These are phyloP conservation scores for Baorangia bicolor DNA, from an alignment of 768 basidiomycete species.

Conservation along the genomic window DNA sequence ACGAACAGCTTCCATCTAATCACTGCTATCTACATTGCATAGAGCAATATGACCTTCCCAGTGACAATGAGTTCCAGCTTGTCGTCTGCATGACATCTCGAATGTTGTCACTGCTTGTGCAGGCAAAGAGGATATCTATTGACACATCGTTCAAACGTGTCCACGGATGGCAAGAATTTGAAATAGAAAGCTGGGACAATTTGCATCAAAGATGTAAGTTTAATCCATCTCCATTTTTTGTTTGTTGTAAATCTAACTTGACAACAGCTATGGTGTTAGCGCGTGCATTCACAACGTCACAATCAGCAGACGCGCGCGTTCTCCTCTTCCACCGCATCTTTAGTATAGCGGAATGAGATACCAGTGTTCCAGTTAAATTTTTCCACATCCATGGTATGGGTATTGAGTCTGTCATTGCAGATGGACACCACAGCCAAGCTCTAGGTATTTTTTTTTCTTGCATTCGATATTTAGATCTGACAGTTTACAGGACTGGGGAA, in stretches of 20 bases:
- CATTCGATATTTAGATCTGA: not conserved
- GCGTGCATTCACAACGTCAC: too few relatives aligned
- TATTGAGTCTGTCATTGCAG: conserved; percentile 4
- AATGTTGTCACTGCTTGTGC: not conserved
- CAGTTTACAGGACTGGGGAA: not conserved
- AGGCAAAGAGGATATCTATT: not conserved
- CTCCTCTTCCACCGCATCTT: too few relatives aligned
- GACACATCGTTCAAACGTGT: not conserved
- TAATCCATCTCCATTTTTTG: too few relatives aligned
- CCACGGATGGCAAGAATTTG: too few relatives aligned
- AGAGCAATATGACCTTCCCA: not conserved
- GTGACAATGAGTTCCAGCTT: not conserved
- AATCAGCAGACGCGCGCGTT: too few relatives aligned
- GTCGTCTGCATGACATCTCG: not conserved
- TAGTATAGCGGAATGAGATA: too few relatives aligned
- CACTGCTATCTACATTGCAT: too few relatives aligned
- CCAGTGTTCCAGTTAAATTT: not conserved
- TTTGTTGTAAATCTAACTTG: too few relatives aligned
- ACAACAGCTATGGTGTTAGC: too few relatives aligned
- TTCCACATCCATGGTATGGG: conserved; percentile 1
- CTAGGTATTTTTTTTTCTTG: not conserved
- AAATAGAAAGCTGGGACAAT: too few relatives aligned
- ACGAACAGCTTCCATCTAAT: too few relatives aligned
- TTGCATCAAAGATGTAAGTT: too few relatives aligned
- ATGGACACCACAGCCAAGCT: conserved; percentile 3